Percentiles rank a stretch among this genome's conserved stretches.
Conservation (phyloP, 176 grass and related monocot species). For the Canna indica region DNA sequence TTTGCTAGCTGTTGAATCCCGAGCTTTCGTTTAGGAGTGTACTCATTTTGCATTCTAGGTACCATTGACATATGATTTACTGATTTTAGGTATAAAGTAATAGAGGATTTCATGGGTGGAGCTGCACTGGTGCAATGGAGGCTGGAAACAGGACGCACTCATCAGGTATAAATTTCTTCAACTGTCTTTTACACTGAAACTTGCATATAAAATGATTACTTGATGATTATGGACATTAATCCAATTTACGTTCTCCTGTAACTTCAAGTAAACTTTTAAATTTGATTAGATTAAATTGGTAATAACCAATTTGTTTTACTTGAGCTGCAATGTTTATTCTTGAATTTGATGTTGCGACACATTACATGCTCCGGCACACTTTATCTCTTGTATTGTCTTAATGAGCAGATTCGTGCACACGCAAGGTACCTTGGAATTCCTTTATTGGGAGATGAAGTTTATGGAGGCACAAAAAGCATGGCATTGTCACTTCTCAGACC, state of each 20-base stretch:
- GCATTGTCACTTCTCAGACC: slow-evolving; percentile 53
- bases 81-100: slow-evolving; percentile 70
- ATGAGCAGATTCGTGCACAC: slow-evolving; percentile 64
- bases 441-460: slow-evolving; percentile 76
- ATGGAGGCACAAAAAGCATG: slow-evolving; percentile 82
- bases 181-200: background rate
- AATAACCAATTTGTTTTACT: background rate
- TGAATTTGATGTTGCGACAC: background rate
- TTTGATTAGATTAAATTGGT: background rate
- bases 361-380: background rate
- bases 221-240: background rate
- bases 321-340: background rate
- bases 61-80: background rate
- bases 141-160: slow-evolving; percentile 82
- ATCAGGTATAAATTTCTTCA: slow-evolving; percentile 45
- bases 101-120: slow-evolving; percentile 47
- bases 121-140: slow-evolving; percentile 82
- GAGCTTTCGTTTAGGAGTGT: background rate
- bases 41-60: background rate
- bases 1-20: background rate
- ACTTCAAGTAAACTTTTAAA: background rate
- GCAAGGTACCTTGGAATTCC: slow-evolving; percentile 76
- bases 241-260: background rate
- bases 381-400: slow-evolving; percentile 7
- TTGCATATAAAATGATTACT: background rate